Evolutionary conservation across 2,329 filamentous ascomycete species (phyloP).

Genomic region (Gnomoniopsis sp.): DNA sequence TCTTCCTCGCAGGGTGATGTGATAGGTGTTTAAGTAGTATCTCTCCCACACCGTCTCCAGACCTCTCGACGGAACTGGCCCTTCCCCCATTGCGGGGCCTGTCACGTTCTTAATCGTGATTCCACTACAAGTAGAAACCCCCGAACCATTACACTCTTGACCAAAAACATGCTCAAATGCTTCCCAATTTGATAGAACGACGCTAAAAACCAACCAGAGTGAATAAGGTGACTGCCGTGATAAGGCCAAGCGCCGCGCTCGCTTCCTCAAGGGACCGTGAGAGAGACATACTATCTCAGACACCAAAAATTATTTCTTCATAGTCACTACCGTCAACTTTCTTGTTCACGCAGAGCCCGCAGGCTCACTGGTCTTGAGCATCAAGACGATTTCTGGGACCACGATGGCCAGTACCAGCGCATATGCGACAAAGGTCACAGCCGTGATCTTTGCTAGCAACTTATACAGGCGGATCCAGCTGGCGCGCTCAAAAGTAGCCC

Average conservation of each 20-base stretch:
- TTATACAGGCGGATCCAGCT: constrained; percentile 72
- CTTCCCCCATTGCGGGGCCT: too few relatives aligned
- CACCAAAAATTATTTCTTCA: neutral
- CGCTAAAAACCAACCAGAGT: too few relatives aligned
- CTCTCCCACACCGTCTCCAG: too few relatives aligned
- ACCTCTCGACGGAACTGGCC: too few relatives aligned
- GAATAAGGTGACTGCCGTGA: too few relatives aligned
- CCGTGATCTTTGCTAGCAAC: constrained; percentile 69
- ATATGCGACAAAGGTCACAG: constrained; percentile 47
- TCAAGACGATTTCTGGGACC: constrained; percentile 47
- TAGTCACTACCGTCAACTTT: neutral
- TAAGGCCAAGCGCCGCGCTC: too few relatives aligned
- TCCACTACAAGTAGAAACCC: too few relatives aligned
- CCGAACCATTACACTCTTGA: too few relatives aligned
- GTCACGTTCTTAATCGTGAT: too few relatives aligned
- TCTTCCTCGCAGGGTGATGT: neutral
- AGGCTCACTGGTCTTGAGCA: constrained; percentile 31
- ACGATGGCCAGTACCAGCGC: constrained; percentile 47
- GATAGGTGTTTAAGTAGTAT: neutral
- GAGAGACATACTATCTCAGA: neutral
- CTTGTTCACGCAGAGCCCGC: neutral
- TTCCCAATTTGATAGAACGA: too few relatives aligned
- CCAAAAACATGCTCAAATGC: too few relatives aligned
- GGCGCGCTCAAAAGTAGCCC: constrained; percentile 71
- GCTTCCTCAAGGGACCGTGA: neutral